These are phyloP conservation scores for Groenewaldozyma auringiensis DNA, from an alignment of 1,139 yeast species.

Conservation along the genomic window DNA sequence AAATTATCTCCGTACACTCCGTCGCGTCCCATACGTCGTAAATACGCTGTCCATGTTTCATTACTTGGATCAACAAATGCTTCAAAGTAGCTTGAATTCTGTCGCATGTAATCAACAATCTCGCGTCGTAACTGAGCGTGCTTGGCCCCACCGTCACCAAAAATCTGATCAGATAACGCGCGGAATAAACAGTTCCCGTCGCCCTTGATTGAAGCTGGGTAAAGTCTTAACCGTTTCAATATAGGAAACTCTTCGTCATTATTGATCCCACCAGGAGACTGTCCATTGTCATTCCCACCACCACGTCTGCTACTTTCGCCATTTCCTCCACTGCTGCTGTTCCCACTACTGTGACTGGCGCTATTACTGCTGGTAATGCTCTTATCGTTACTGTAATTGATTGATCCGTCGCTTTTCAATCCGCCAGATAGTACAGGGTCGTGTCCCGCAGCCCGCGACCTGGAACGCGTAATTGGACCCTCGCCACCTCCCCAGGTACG, in stretches of 20 bases:
- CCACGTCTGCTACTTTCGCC: background rate
- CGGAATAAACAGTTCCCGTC: conserved; percentile 40
- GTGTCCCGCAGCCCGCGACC: conserved; percentile 7
- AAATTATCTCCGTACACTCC: conserved; percentile 38
- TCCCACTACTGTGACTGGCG: background rate
- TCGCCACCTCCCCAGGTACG: conserved; percentile 5
- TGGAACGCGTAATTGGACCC: conserved; percentile 16
- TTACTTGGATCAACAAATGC: conserved; percentile 22
- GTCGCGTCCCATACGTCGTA: conserved; percentile 32
- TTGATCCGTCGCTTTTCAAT: background rate
- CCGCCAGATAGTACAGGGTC: background rate
- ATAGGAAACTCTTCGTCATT: conserved; percentile 32
- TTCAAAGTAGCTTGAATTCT: conserved; percentile 25
- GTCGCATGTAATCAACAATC: conserved; percentile 30
- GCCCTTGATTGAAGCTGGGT: conserved; percentile 34
- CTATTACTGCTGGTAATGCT: background rate
- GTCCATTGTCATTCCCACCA: background rate
- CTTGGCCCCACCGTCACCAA: conserved; percentile 30
- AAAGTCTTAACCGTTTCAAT: conserved; percentile 29
- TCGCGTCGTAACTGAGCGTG: conserved; percentile 28
- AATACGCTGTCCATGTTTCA: conserved; percentile 30
- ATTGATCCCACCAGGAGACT: background rate
- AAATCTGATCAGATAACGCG: conserved; percentile 36
- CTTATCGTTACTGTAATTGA: background rate
- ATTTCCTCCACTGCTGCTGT: background rate